These are phyloP conservation scores for Sphaerosporella brunnea DNA, from an alignment of 495 filamentous ascomycete species.

Conservation along the genomic window DNA sequence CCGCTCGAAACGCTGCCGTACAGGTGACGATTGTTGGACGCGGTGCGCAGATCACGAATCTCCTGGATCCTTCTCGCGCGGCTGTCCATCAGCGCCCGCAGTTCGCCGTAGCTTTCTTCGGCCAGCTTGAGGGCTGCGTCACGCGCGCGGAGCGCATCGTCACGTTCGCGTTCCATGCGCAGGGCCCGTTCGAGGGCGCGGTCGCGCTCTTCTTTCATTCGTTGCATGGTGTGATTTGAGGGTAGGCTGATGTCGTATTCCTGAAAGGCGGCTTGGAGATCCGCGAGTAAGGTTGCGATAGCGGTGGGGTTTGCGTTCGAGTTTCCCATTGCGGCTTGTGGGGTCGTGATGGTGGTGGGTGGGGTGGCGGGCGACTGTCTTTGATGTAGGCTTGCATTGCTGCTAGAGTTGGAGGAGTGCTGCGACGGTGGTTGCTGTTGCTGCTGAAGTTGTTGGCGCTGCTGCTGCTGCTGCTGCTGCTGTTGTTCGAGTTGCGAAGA, in stretches of 20 bases:
- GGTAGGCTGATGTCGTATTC: conserved; percentile 5
- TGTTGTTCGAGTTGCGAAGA: not conserved
- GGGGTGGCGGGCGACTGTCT: not conserved
- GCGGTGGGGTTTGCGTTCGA: not conserved
- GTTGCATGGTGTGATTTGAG: not conserved
- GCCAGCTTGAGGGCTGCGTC: conserved; percentile 3
- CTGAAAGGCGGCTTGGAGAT: conserved; percentile 4
- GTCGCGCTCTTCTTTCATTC: conserved; percentile 7
- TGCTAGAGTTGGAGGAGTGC: not conserved
- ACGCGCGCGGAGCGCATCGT: conserved; percentile 4
- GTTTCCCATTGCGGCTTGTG: not conserved
- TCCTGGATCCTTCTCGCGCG: conserved; percentile 4
- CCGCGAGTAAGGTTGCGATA: conserved; percentile 1
- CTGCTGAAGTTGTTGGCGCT: not conserved
- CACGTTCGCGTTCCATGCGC: conserved; percentile 2
- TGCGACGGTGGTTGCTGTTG: not conserved
- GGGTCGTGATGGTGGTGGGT: not conserved
- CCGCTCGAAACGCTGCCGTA: not conserved
- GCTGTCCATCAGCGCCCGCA: conserved; percentile 2
- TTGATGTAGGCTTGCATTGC: not conserved
- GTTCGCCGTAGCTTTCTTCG: conserved; percentile 7
- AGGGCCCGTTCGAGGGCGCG: not conserved
- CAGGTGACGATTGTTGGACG: not conserved
- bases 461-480: not conserved
- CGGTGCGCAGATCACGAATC: not conserved